Evolutionary conservation across 257 asterid genomes (phyloP).

Genomic region (Orobanche coerulescens): DNA sequence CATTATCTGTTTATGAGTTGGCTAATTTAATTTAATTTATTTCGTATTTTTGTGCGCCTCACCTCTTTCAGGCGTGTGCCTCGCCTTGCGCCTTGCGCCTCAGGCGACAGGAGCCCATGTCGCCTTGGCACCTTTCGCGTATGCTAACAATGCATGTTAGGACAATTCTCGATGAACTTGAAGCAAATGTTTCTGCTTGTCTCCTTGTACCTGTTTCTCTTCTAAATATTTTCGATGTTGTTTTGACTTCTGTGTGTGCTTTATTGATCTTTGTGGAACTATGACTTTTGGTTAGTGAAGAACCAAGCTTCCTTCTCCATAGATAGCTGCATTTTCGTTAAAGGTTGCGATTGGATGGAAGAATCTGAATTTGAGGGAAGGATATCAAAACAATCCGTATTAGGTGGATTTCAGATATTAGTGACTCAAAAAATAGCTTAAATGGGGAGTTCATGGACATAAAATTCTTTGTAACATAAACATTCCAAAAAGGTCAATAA

Average conservation of each 20-base stretch:
- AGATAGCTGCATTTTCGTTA: neutral
- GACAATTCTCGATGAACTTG: neutral
- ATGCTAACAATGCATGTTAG: slow-evolving; percentile 1
- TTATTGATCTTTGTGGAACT: neutral
- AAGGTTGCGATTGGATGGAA: slow-evolving; percentile 2
- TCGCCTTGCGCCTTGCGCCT: too few relatives aligned
- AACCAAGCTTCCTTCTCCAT: neutral
- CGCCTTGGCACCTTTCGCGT: too few relatives aligned
- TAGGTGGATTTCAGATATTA: neutral
- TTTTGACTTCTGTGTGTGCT: neutral
- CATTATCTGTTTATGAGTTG: too few relatives aligned
- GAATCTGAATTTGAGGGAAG: neutral
- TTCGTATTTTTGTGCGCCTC: too few relatives aligned
- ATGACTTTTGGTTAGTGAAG: neutral
- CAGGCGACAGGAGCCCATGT: too few relatives aligned
- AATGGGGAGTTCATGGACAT: neutral
- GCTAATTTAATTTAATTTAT: too few relatives aligned
- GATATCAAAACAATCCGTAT: neutral
- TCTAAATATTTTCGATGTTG: neutral
- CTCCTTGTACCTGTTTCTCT: neutral
- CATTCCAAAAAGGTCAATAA: neutral
- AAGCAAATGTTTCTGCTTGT: slow-evolving; percentile 5
- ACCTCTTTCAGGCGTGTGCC: too few relatives aligned
- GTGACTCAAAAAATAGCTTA: neutral
- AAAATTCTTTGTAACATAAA: neutral